Percentiles rank a stretch among this genome's conserved stretches.
phyloP scores from a whole-genome alignment of 495 filamentous ascomycete species.

The Pyrenula aspistea region DNA sequence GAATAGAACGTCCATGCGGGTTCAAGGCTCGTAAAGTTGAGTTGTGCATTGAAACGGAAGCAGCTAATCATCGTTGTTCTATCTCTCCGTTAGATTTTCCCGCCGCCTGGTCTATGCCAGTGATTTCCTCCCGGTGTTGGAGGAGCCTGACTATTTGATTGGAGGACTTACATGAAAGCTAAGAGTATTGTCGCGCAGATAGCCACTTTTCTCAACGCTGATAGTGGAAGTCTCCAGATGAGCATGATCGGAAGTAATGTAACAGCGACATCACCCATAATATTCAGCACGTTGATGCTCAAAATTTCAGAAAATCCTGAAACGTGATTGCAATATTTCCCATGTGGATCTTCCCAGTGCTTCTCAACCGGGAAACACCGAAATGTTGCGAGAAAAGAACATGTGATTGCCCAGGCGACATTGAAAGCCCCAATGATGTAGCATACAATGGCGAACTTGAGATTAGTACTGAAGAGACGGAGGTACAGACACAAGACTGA shows the following conservation, averaged over 20 bases:
- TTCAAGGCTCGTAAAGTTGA: not conserved
- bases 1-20: not conserved
- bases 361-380: slow-evolving; percentile 31
- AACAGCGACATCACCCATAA: not conserved
- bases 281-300: not conserved
- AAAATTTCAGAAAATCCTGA: not conserved
- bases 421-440: slow-evolving; percentile 25
- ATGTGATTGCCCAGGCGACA: slow-evolving; percentile 24
- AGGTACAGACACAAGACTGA: not conserved
- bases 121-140: not conserved
- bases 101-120: not conserved
- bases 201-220: not conserved
- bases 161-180: not conserved
- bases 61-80: not conserved
- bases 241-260: not conserved
- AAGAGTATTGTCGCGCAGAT: not conserved
- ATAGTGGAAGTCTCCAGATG: not conserved
- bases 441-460: not conserved
- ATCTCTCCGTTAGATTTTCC: not conserved
- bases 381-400: slow-evolving; percentile 29
- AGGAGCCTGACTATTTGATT: not conserved
- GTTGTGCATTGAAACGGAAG: not conserved
- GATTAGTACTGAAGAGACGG: not conserved
- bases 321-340: not conserved
- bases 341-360: slow-evolving; percentile 18